phyloP scores from a whole-genome alignment of 2,329 filamentous ascomycete species.

The Juglanconis oblonga region DNA sequence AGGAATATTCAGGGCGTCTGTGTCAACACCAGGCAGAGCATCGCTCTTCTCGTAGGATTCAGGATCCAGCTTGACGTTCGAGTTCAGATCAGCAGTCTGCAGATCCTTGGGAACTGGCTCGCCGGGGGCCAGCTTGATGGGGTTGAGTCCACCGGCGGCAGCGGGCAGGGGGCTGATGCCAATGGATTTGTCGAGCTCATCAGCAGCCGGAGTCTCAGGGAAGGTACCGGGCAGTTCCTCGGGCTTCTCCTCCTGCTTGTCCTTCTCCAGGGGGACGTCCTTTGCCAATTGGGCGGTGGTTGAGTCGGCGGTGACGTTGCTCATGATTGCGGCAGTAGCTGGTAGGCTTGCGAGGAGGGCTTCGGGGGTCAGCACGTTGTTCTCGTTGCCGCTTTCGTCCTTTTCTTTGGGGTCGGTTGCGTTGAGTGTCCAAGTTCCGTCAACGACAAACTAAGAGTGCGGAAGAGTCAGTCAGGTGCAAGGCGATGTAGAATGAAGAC shows the following conservation, averaged over 20 bases:
- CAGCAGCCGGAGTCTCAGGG: conserved; percentile 64
- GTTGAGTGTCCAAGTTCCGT: conserved; percentile 86
- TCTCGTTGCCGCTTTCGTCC: conserved; percentile 80
- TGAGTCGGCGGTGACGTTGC: conserved; percentile 64
- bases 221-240: conserved; percentile 61
- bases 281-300: conserved; percentile 67
- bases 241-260: conserved; percentile 15
- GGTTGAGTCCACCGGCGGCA: conserved; percentile 67
- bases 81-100: conserved; percentile 65
- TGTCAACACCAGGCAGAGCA: conserved; percentile 51
- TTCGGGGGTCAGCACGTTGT: conserved; percentile 83
- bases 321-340: conserved; percentile 52
- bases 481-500: background rate
- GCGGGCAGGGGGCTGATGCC: conserved; percentile 62
- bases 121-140: conserved; percentile 73
- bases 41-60: conserved; percentile 84
- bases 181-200: conserved; percentile 50
- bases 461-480: conserved; percentile 22
- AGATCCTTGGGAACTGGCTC: conserved; percentile 74
- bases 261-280: conserved; percentile 59
- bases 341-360: conserved; percentile 56
- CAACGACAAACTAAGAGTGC: conserved; percentile 78
- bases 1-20: conserved; percentile 41
- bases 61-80: conserved; percentile 74
- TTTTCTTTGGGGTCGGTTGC: conserved; percentile 76